A percentile compares a stretch with the other conserved stretches of the same genome.
phyloP scores from a whole-genome alignment of 331 rosid genomes.

The Pyracantha coccinea region DNA sequence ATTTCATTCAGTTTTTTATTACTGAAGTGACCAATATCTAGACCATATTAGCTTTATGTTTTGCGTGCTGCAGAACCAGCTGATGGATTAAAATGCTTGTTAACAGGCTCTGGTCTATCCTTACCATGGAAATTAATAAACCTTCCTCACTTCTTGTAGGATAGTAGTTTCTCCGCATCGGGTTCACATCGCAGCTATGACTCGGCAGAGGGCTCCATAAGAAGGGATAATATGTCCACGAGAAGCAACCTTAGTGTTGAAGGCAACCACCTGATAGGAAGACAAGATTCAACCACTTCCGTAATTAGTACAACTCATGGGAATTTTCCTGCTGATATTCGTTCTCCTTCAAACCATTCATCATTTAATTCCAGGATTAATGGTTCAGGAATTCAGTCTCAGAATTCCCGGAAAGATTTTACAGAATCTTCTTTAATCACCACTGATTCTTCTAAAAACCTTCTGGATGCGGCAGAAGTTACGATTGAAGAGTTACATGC shows the following conservation, averaged over 20 bases:
- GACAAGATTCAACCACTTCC: conserved; percentile 33
- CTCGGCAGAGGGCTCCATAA: conserved; percentile 24
- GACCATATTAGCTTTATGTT: background rate
- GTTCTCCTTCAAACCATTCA: conserved; percentile 14
- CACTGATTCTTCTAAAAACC: conserved; percentile 29
- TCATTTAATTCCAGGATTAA: conserved; percentile 35
- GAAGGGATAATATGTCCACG: conserved; percentile 16
- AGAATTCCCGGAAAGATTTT: conserved; percentile 19
- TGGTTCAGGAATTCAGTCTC: conserved; percentile 27
- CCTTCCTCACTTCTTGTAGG: conserved; percentile 40
- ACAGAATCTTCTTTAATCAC: conserved; percentile 14
- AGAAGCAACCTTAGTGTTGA: conserved; percentile 21
- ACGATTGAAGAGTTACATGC: conserved; percentile 66
- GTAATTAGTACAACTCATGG: conserved; percentile 16
- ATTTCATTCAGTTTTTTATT: background rate
- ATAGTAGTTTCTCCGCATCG: conserved; percentile 39
- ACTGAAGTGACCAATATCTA: background rate
- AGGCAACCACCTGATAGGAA: conserved; percentile 15
- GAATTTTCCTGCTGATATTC: background rate
- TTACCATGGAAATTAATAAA: conserved; percentile 10
- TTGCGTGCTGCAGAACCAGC: background rate
- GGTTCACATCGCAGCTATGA: conserved; percentile 37
- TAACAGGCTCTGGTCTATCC: conserved; percentile 7
- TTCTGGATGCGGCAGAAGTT: conserved; percentile 45
- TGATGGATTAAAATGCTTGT: background rate